Base-by-base conservation (phyloP, 352 stramenopile species). In the Phytophthora multivora region DNA sequence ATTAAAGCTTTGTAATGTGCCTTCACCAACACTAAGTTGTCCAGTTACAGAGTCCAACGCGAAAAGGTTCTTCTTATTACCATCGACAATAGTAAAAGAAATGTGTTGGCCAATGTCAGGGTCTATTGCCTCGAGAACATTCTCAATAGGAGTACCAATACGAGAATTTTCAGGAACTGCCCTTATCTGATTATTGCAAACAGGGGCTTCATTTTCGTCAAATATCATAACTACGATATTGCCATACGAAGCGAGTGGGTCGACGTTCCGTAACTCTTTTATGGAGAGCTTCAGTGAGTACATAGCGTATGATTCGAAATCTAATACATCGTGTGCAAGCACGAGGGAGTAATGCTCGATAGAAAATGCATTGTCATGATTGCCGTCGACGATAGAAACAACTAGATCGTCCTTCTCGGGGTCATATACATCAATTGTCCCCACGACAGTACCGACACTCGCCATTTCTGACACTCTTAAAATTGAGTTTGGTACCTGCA, bases 131-230 rank as follows among this genome's bases (percentile, higher is more conserved):
- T 15, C 1, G 43, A 73, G 51, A 26, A 30, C 9, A 31, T 23
- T 48, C 10, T 66, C 69, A 16, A 78, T 45, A 8, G 15, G 5
- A 42, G 50, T 60, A 31, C 56, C 57, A 56, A 42, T 49, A 5
- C 46, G 57, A 41, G 41, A 43, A 38, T 75, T 72, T 53, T 78
- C 69, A 7, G 33, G 50, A 23, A 73, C 31, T 33, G 38, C 36
- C 26, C 57, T 56, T 5, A 10, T 64, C 16, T 78, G 69, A n/a
- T 63, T 51, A 13, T 1, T 30, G 13, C 50, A 63, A 5, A 66
- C 39, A 18, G 69, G 69, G 12, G 47, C 40, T 18, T 78, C 69
- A 31, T 78, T 78, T 33, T 51, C 53, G 28, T 78, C 52, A 3
- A 66, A 11, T 9, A 75, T 26, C 19, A 18, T 45, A 40, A 78